Evolutionary conservation across 1,284 basidiomycete genomes (phyloP).

Genomic region (Coriolopsis trogii): DNA sequence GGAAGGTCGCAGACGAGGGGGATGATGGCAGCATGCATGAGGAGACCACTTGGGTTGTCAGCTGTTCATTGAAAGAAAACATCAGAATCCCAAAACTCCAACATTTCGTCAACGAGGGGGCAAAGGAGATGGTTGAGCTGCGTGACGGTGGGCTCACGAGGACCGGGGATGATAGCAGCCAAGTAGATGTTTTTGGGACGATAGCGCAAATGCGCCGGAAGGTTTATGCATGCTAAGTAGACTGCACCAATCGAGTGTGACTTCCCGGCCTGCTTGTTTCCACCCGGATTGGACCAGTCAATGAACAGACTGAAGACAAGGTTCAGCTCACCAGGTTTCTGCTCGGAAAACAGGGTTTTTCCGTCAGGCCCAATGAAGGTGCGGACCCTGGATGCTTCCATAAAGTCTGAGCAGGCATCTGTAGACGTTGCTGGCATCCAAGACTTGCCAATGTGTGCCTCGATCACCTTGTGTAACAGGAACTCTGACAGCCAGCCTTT

Average conservation of each 20-base stretch:
- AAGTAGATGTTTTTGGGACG: slow-evolving; percentile 30
- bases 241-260: slow-evolving; percentile 23
- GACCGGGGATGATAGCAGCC: slow-evolving; percentile 26
- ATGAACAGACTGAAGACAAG: slow-evolving; percentile 32
- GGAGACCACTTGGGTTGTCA: not conserved
- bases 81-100: slow-evolving; percentile 19
- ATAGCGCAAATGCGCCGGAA: slow-evolving; percentile 28
- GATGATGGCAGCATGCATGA: slow-evolving; percentile 19
- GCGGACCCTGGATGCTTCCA: not conserved
- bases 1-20: slow-evolving; percentile 19
- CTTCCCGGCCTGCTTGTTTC: slow-evolving; percentile 32
- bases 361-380: slow-evolving; percentile 11
- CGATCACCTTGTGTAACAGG: not conserved
- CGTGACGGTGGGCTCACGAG: slow-evolving; percentile 8
- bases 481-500: slow-evolving; percentile 3
- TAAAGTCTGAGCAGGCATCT: not conserved
- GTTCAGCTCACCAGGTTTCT: slow-evolving; percentile 2
- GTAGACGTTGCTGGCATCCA: not conserved
- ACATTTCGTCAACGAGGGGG: slow-evolving; percentile 26
- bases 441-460: not conserved
- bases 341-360: slow-evolving; percentile 1
- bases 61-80: slow-evolving; percentile 13
- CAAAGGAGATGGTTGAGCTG: slow-evolving; percentile 26
- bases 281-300: slow-evolving; percentile 34
- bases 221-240: slow-evolving; percentile 22